Conservation (phyloP, 345 rosid genomes). For the Eucalyptus polyanthemos region DNA sequence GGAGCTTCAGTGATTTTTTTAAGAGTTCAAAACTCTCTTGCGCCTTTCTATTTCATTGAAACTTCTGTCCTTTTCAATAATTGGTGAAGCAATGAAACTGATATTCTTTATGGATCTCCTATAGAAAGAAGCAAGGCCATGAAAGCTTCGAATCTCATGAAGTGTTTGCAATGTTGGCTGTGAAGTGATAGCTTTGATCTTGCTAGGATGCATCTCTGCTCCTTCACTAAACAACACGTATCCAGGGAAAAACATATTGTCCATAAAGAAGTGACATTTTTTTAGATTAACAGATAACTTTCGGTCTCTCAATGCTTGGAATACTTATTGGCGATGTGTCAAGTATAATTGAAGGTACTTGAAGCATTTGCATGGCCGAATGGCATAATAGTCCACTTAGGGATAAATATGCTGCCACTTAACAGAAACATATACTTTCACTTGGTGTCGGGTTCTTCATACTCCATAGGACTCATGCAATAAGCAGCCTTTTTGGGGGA, state of each 20-base stretch:
- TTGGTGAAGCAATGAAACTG: not conserved
- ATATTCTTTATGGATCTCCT: not conserved
- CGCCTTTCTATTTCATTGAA: not conserved
- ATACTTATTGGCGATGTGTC: not conserved
- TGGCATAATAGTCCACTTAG: not conserved
- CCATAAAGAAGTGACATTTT: not conserved
- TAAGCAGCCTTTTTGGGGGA: not conserved
- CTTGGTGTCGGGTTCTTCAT: not conserved
- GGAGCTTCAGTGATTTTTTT: not conserved
- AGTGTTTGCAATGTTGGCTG: not conserved
- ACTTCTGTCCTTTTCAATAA: not conserved
- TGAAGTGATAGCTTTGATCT: not conserved
- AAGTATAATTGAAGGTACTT: not conserved
- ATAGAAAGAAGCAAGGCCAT: not conserved
- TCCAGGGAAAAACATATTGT: not conserved
- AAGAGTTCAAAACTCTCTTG: not conserved
- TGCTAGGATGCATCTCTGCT: not conserved
- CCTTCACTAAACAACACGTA: not conserved
- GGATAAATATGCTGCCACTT: not conserved
- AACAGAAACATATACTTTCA: not conserved
- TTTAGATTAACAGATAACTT: not conserved
- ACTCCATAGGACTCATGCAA: not conserved
- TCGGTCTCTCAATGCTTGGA: not conserved
- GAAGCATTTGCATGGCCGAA: not conserved
- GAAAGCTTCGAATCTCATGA: not conserved